phyloP scores from a whole-genome alignment of 345 rosid species.

The Xanthoceras sorbifolium region DNA sequence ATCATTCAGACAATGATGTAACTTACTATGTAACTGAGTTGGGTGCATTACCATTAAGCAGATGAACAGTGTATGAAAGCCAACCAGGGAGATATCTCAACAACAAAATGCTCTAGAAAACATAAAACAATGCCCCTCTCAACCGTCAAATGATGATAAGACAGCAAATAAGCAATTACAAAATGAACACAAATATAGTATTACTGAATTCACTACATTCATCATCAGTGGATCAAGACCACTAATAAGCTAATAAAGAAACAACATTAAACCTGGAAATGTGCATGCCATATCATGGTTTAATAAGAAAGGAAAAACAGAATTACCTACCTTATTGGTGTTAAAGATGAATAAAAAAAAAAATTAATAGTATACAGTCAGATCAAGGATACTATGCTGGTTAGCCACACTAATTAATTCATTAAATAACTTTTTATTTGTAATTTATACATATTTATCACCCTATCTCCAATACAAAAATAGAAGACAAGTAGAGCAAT shows the following conservation, averaged over 20 bases:
- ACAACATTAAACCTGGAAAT: background rate
- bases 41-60: background rate
- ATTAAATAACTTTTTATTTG: too few relatives aligned
- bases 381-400: too few relatives aligned
- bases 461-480: too few relatives aligned
- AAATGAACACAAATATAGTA: background rate
- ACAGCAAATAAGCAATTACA: background rate
- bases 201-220: background rate
- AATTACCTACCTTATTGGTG: too few relatives aligned
- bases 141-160: background rate
- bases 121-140: background rate
- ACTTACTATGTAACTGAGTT: background rate
- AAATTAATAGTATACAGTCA: background rate
- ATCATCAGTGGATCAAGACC: background rate
- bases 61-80: background rate
- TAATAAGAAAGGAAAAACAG: background rate
- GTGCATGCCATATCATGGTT: background rate
- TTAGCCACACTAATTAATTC: too few relatives aligned
- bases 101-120: background rate
- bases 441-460: too few relatives aligned
- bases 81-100: background rate
- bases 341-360: background rate
- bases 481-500: too few relatives aligned
- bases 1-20: background rate
- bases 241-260: background rate